Evolutionary conservation across 2,329 filamentous ascomycete genomes (phyloP).

Genomic region (Aspergillus luchuensis): DNA sequence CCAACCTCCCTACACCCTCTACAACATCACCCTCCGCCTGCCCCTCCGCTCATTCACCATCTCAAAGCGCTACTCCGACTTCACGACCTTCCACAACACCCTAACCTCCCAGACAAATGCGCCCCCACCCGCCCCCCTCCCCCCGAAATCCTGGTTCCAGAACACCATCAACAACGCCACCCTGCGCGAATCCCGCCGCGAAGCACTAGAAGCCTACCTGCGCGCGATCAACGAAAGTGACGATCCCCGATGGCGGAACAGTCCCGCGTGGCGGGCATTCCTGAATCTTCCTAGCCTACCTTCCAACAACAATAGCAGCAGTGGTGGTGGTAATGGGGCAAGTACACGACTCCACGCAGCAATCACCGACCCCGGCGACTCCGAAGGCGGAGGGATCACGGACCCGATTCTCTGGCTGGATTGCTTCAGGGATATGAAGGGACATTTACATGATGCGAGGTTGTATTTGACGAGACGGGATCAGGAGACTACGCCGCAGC

Average conservation of each 20-base stretch:
- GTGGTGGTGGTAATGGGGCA: slow-evolving; percentile 26
- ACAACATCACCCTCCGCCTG: slow-evolving; percentile 63
- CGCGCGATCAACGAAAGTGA: slow-evolving; percentile 58
- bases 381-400: slow-evolving; percentile 37
- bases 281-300: slow-evolving; percentile 55
- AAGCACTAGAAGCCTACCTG: slow-evolving; percentile 60
- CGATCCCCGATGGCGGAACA: slow-evolving; percentile 61
- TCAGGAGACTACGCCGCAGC: slow-evolving; percentile 59
- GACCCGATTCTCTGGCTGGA: slow-evolving; percentile 65
- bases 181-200: slow-evolving; percentile 59
- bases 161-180: slow-evolving; percentile 58
- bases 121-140: slow-evolving; percentile 57
- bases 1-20: slow-evolving; percentile 60
- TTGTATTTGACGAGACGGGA: slow-evolving; percentile 62
- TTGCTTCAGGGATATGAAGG: slow-evolving; percentile 61
- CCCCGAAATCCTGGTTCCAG: slow-evolving; percentile 63
- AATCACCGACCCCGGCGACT: slow-evolving; percentile 41
- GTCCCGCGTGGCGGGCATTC: slow-evolving; percentile 60
- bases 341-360: slow-evolving; percentile 44
- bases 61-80: slow-evolving; percentile 67
- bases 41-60: slow-evolving; percentile 62
- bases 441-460: slow-evolving; percentile 61
- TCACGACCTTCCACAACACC: slow-evolving; percentile 56
- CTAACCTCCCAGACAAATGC: slow-evolving; percentile 54
- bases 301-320: too few species aligned